A percentile compares a stretch with the other conserved stretches of the same genome.
phyloP scores from a whole-genome alignment of 2,329 filamentous ascomycete genomes.

The Stenocarpella maydis region DNA sequence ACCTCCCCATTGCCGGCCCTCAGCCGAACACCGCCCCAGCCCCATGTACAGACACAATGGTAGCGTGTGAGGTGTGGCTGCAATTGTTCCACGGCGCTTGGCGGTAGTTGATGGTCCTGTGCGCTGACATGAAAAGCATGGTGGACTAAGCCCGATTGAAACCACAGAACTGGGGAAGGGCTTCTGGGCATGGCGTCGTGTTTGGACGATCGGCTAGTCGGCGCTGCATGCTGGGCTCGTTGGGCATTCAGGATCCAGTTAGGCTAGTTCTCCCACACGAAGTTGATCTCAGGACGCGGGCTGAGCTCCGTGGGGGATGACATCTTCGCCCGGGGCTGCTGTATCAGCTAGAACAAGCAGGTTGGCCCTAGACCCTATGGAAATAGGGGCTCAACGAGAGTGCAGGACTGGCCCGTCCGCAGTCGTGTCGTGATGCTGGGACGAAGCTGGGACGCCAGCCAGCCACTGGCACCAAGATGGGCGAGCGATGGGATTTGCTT shows the following conservation, averaged over 20 bases:
- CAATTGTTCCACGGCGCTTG: not conserved
- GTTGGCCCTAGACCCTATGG: conserved; percentile 9
- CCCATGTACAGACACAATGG: not conserved
- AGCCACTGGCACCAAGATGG: not conserved
- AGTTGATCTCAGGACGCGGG: conserved; percentile 17
- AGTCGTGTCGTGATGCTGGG: not conserved
- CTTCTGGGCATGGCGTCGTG: conserved; percentile 8
- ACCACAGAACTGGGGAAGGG: not conserved
- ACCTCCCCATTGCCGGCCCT: not conserved
- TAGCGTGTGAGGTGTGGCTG: conserved; percentile 2
- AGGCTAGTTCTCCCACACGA: not conserved
- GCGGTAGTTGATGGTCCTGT: not conserved
- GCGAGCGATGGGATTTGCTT: not conserved
- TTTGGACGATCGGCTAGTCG: conserved; percentile 7
- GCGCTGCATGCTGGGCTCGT: conserved; percentile 17
- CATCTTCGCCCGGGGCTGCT: conserved; percentile 15
- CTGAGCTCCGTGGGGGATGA: conserved; percentile 16
- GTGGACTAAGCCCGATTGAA: not conserved
- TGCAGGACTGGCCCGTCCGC: not conserved
- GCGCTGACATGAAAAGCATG: not conserved
- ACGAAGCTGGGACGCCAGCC: not conserved
- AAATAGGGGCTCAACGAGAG: conserved; percentile 10
- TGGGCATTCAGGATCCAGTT: conserved; percentile 16
- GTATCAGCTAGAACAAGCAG: conserved; percentile 18
- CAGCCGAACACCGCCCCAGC: conserved; percentile 1